Conservation (phyloP, 2,329 filamentous ascomycete species). For the Aspergillus fumigatiaffinis region DNA sequence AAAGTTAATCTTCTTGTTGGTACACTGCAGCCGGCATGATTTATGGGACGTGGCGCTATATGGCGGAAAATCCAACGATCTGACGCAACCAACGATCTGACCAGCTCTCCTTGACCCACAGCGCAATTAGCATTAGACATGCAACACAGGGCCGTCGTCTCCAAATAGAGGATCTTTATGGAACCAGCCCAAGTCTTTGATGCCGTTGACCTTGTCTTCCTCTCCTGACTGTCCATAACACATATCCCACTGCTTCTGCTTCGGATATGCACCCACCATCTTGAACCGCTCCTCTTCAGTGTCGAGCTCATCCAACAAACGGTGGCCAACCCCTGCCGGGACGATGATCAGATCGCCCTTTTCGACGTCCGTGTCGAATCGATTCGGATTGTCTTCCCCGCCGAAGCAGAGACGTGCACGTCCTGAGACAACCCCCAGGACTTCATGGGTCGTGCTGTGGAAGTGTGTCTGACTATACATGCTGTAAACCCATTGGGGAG, state of each 20-base stretch:
- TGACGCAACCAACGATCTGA: background rate
- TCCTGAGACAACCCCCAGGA: slow-evolving; percentile 58
- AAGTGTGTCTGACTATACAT: slow-evolving; percentile 67
- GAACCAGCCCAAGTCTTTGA: slow-evolving; percentile 54
- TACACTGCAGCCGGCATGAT: background rate
- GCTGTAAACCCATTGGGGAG: slow-evolving; percentile 64
- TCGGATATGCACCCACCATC: slow-evolving; percentile 66
- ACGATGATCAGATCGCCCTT: slow-evolving; percentile 63
- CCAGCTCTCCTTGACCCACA: background rate
- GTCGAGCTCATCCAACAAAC: slow-evolving; percentile 54
- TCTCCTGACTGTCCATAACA: slow-evolving; percentile 62
- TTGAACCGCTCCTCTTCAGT: slow-evolving; percentile 49
- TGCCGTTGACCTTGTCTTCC: slow-evolving; percentile 48
- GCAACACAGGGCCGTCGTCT: slow-evolving; percentile 49
- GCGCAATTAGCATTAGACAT: slow-evolving; percentile 25
- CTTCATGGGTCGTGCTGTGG: slow-evolving; percentile 64
- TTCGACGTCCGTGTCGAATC: slow-evolving; percentile 54
- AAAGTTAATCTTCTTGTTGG: background rate
- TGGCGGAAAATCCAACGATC: background rate
- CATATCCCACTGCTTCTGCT: slow-evolving; percentile 62
- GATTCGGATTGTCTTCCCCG: slow-evolving; percentile 56
- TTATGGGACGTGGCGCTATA: background rate
- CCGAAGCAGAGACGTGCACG: slow-evolving; percentile 63
- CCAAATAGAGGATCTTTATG: slow-evolving; percentile 59
- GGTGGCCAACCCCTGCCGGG: slow-evolving; percentile 63